Evolutionary conservation across 495 filamentous ascomycete genomes (phyloP).

Genomic region (Glutinoglossum americanum): DNA sequence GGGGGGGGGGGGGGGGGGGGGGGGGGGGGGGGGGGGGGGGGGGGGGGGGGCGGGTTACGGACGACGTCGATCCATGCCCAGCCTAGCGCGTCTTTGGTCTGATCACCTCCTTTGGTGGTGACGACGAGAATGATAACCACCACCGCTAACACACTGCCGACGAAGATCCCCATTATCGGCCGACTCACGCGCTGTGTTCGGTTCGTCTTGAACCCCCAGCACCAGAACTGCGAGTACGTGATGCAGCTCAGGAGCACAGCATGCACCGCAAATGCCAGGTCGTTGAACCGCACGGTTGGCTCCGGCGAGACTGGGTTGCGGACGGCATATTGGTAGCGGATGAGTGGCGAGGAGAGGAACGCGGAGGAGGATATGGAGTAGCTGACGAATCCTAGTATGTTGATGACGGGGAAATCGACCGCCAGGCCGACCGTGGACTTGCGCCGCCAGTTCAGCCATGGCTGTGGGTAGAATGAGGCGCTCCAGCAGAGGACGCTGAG

Average conservation of each 20-base stretch:
- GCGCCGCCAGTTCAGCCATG: constrained; percentile 50
- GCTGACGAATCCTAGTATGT: constrained; percentile 58
- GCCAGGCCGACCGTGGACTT: constrained; percentile 61
- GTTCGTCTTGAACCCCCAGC: constrained; percentile 56
- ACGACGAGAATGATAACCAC: constrained; percentile 33
- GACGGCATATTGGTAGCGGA: constrained; percentile 66
- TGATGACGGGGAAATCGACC: constrained; percentile 69
- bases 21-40: too few relatives aligned
- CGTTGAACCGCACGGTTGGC: constrained; percentile 75
- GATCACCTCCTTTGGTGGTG: constrained; percentile 29
- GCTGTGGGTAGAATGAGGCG: constrained; percentile 81
- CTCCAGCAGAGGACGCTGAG: constrained; percentile 51
- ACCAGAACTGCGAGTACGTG: constrained; percentile 50
- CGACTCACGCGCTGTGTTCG: constrained; percentile 34
- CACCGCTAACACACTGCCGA: constrained; percentile 37
- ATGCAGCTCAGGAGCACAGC: constrained; percentile 46
- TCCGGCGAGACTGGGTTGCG: constrained; percentile 47
- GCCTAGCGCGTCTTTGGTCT: constrained; percentile 27
- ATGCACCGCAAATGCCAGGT: constrained; percentile 69
- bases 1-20: too few relatives aligned
- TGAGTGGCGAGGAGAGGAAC: constrained; percentile 57
- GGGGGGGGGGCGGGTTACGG: constrained; percentile 22
- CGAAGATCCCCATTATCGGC: constrained; percentile 41
- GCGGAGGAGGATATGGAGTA: constrained; percentile 52
- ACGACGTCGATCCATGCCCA: constrained; percentile 74